Conservation (phyloP, 208 protist genomes). For the Lotmaria passim region DNA sequence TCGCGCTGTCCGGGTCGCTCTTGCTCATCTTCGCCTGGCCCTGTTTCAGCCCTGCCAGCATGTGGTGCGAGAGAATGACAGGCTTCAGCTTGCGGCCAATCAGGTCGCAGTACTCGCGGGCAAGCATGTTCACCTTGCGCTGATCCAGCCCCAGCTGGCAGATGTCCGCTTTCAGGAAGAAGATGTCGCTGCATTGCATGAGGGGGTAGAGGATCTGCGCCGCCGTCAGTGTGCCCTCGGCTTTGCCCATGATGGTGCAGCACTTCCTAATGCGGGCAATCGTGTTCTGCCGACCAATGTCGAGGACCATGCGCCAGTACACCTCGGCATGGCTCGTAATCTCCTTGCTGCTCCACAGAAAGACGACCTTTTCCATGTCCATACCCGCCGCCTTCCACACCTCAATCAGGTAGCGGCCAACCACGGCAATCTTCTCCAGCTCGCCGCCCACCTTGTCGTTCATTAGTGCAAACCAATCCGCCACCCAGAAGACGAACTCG, state of each 20-base stretch:
- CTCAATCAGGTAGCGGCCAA: conserved; percentile 98
- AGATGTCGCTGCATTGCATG: conserved; percentile 99
- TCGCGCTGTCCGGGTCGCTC: conserved; percentile 98
- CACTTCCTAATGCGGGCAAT: conserved; percentile 98
- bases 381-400: conserved; percentile 99
- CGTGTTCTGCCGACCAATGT: conserved; percentile 96
- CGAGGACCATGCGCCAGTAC: conserved; percentile 98
- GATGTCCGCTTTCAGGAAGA: conserved; percentile 99
- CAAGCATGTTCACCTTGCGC: conserved; percentile 99
- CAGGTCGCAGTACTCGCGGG: conserved; percentile 98
- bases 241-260: conserved; percentile 99
- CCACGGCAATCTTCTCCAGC: conserved; percentile 96
- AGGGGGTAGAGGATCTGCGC: conserved; percentile 99
- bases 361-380: conserved; percentile 97
- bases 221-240: conserved; percentile 95
- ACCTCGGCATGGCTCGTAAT: conserved; percentile 94
- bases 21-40: conserved; percentile 99
- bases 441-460: conserved; percentile 99
- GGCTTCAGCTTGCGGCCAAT: conserved; percentile 93
- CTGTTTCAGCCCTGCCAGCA: conserved; percentile 96
- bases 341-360: conserved; percentile 97
- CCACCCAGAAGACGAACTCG: conserved; percentile 99
- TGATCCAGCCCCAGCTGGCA: conserved; percentile 99
- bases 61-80: conserved; percentile 98
- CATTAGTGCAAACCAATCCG: conserved; percentile 99